Evolutionary conservation across 2,329 filamentous ascomycete species (phyloP).

Genomic region (Aphanocladium album): DNA sequence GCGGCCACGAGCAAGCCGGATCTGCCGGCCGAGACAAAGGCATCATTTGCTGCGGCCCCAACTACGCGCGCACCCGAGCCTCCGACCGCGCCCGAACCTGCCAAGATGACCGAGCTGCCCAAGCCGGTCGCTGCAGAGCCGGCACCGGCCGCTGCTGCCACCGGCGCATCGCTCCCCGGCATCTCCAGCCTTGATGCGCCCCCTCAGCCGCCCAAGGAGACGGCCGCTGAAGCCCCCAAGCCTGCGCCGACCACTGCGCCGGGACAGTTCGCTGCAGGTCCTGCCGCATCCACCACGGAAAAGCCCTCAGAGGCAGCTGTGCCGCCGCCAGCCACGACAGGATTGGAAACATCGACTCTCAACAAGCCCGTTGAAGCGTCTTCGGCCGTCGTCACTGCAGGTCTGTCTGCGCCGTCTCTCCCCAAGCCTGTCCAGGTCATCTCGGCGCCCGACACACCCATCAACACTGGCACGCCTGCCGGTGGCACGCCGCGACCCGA

Average conservation of each 20-base stretch:
- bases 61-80: not conserved
- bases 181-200: slow-evolving; percentile 7
- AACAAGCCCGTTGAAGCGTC: not conserved
- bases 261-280: not conserved
- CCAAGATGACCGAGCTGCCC: not conserved
- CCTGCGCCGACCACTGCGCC: not conserved
- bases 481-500: slow-evolving; percentile 32
- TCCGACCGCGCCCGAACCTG: not conserved
- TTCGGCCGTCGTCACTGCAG: not conserved
- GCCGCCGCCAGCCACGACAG: not conserved
- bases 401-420: not conserved
- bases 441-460: slow-evolving; percentile 32
- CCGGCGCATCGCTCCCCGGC: not conserved
- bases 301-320: not conserved
- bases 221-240: not conserved
- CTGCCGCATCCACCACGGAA: not conserved
- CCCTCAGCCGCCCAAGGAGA: not conserved
- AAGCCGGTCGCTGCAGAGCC: not conserved
- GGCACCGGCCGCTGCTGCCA: not conserved
- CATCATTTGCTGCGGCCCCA: not conserved
- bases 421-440: slow-evolving; percentile 33
- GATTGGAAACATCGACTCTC: not conserved
- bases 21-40: not conserved
- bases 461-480: slow-evolving; percentile 29
- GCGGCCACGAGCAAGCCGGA: not conserved